Base-by-base conservation (phyloP, 192 early-diverging fungal species). In the Geranomyces michiganensis region DNA sequence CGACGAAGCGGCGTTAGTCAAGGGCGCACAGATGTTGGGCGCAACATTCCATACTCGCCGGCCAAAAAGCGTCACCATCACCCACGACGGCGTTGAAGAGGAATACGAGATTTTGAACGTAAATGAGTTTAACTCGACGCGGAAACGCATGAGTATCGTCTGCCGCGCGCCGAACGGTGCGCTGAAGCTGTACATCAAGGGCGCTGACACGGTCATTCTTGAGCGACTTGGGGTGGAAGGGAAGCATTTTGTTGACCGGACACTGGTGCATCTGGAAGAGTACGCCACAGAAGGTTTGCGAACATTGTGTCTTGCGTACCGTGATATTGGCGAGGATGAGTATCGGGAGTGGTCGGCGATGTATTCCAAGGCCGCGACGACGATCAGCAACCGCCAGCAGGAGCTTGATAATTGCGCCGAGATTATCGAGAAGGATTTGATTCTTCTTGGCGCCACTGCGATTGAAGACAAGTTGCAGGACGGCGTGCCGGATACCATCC, bases 401-500 rank as follows among this genome's bases (percentile, higher is more conserved):
- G 93, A 90, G 76, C 78, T 99, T 22, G 97, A 99, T 65, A 86
- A 88, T 56, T 95, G 91, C 13, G 97, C 96, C 0, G 97, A 99
- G 75, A 67, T 95, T 76, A 99, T 99, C 77, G 97, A 99, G 76
- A 90, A 92, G 75, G 86, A 97, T 65, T 68, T 99, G 71, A 87
- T 92, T 44, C 80, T 99, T 30, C 75, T 99, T 5, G 97, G 97
- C 14, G 97, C 96, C 0, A 99, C 97, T 0, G 97, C 97, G 5
- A 99, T 99, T 72, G 97, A 99, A 78, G 97, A 98, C 75, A 96
- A 96, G 78, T 79, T 99, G 5, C 97, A 99, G 79, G 97, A 98
- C 62, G 95, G 94, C 67, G 97, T 99, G 15, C 97, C 97, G 26
- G 94, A 98, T 72, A 93, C 97, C 0, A 99, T 99, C 62, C 89